Evolutionary conservation across 2,329 filamentous ascomycete genomes (phyloP).

Genomic region (Fusarium albosuccineum): DNA sequence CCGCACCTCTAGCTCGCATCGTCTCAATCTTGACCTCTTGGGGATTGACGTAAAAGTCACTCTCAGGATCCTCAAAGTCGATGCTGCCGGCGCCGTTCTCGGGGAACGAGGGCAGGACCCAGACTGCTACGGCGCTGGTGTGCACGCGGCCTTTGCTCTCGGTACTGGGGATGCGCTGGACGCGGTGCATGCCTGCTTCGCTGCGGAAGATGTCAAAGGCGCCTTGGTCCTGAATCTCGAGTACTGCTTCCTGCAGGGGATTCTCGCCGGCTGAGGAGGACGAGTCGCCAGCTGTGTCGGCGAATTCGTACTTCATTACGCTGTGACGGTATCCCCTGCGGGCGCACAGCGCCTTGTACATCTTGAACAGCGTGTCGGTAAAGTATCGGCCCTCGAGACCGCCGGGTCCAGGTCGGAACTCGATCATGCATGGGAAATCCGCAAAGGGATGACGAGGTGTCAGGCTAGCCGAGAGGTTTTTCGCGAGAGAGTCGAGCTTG

Average conservation of each 20-base stretch:
- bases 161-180: slow-evolving; percentile 92
- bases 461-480: slow-evolving; percentile 79
- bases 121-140: slow-evolving; percentile 91
- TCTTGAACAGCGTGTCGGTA: slow-evolving; percentile 85
- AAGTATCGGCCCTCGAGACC: slow-evolving; percentile 94
- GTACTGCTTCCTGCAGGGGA: slow-evolving; percentile 86
- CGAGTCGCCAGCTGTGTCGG: slow-evolving; percentile 72
- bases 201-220: slow-evolving; percentile 86
- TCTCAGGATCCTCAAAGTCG: slow-evolving; percentile 85
- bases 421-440: slow-evolving; percentile 88
- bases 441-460: slow-evolving; percentile 93
- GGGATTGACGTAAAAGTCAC: slow-evolving; percentile 90
- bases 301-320: slow-evolving; percentile 83
- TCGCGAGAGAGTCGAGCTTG: slow-evolving; percentile 72
- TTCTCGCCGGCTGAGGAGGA: slow-evolving; percentile 70
- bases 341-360: slow-evolving; percentile 87
- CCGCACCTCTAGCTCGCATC: slow-evolving; percentile 92
- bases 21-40: slow-evolving; percentile 87
- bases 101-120: slow-evolving; percentile 89
- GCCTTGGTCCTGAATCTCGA: slow-evolving; percentile 82
- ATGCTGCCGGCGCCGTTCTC: slow-evolving; percentile 62
- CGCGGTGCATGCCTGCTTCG: slow-evolving; percentile 94
- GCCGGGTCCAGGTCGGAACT: slow-evolving; percentile 92
- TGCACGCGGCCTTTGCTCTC: slow-evolving; percentile 93
- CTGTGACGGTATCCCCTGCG: slow-evolving; percentile 74